Evolutionary conservation across 1,284 basidiomycete genomes (phyloP).

Genomic region (Ustilago nuda): DNA sequence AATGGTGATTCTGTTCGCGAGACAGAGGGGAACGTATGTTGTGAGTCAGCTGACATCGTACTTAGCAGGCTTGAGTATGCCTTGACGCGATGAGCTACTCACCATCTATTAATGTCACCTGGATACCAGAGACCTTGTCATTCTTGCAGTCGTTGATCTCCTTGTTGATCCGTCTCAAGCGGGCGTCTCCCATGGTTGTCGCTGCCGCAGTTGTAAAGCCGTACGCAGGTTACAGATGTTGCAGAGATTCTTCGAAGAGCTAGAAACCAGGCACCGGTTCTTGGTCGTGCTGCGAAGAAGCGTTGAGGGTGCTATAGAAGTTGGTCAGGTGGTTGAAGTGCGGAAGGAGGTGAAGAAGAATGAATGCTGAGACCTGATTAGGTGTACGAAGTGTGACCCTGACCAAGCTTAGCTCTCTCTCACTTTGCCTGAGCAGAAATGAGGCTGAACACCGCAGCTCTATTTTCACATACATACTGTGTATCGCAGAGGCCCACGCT

Average conservation of each 20-base stretch:
- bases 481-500: constrained; percentile 11
- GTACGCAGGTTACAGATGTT: background rate
- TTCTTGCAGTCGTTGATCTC: constrained; percentile 86
- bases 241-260: background rate
- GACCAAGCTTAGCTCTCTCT: background rate
- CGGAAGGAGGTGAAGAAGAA: background rate
- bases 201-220: background rate
- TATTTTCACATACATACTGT: constrained; percentile 26
- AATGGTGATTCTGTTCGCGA: constrained; percentile 39
- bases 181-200: constrained; percentile 76
- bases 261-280: background rate
- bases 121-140: constrained; percentile 86
- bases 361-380: constrained; percentile 17
- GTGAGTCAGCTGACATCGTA: constrained; percentile 4
- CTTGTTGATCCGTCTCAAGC: constrained; percentile 88
- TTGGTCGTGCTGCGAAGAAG: background rate
- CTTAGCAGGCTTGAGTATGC: background rate
- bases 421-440: constrained; percentile 1
- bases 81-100: constrained; percentile 4
- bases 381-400: constrained; percentile 4
- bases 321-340: background rate
- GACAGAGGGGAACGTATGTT: background rate
- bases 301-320: background rate
- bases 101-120: constrained; percentile 82
- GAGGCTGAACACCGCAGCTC: constrained; percentile 13